These are phyloP conservation scores for Phanerodontia chrysosporium DNA, from an alignment of 768 basidiomycete genomes.

Conservation along the genomic window DNA sequence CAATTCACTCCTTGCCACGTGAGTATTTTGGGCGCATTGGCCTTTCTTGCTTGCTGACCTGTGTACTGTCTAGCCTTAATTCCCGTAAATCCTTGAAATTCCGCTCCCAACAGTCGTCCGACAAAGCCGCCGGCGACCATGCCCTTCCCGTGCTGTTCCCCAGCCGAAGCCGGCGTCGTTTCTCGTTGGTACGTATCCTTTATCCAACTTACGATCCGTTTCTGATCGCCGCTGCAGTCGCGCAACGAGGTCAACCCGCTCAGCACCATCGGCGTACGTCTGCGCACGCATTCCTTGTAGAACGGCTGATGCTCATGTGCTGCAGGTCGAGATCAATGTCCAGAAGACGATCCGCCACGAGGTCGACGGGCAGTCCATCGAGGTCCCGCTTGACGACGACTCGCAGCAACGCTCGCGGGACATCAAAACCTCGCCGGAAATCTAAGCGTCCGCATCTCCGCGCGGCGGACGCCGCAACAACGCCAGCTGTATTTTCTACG, in stretches of 20 bases:
- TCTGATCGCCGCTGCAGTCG: background rate
- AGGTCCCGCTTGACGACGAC: background rate
- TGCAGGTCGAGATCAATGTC: constrained; percentile 10
- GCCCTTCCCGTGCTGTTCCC: constrained; percentile 1
- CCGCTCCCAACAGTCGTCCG: constrained; percentile 4
- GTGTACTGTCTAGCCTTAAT: background rate
- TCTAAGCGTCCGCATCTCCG: background rate
- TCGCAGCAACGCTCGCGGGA: background rate
- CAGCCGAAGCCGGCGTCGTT: background rate
- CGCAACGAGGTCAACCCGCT: background rate
- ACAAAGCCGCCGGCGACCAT: background rate
- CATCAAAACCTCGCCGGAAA: background rate
- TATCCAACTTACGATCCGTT: too few species aligned
- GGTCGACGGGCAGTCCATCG: background rate
- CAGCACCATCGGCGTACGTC: background rate
- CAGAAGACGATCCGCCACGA: constrained; percentile 6
- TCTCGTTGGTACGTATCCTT: background rate
- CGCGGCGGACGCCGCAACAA: too few species aligned
- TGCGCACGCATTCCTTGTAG: background rate
- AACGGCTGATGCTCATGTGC: background rate
- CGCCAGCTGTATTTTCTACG: too few species aligned
- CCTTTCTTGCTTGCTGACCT: background rate
- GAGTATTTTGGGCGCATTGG: background rate
- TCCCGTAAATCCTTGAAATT: constrained; percentile 5
- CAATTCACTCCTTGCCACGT: constrained; percentile 9